A percentile compares a stretch with the other conserved stretches of the same genome.
Conservation (phyloP, 768 basidiomycete species). For the Postia placenta region DNA sequence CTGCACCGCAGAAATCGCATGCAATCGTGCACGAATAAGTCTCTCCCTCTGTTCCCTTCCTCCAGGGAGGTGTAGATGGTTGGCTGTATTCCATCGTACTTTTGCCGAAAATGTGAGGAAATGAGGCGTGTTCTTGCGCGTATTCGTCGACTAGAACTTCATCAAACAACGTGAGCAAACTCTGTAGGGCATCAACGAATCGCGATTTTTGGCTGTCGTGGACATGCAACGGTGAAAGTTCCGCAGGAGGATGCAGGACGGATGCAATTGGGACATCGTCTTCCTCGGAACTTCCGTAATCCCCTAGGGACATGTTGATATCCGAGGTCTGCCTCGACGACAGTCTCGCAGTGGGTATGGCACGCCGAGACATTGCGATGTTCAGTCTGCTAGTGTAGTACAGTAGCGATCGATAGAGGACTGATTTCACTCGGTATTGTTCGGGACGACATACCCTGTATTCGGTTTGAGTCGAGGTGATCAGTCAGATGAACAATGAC, state of each 20-base stretch:
- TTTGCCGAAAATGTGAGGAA: slow-evolving; percentile 16
- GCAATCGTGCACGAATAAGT: slow-evolving; percentile 21
- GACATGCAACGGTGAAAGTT: slow-evolving; percentile 4
- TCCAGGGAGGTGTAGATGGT: background rate
- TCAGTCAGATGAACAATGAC: slow-evolving; percentile 5
- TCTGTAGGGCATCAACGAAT: background rate
- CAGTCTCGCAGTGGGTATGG: background rate
- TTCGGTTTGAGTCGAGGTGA: background rate
- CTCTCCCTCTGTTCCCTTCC: background rate
- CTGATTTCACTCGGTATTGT: slow-evolving; percentile 68
- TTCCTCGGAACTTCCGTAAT: background rate
- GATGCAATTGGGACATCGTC: background rate
- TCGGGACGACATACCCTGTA: slow-evolving; percentile 74
- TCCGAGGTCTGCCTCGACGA: background rate
- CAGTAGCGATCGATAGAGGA: slow-evolving; percentile 49
- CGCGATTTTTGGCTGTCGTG: background rate
- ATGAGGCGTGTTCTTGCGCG: slow-evolving; percentile 12
- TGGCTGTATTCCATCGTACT: too few species aligned
- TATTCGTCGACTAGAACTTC: slow-evolving; percentile 18
- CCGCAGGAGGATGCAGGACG: too few species aligned
- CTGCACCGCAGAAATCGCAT: slow-evolving; percentile 80
- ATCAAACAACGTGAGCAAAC: slow-evolving; percentile 18
- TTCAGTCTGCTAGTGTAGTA: slow-evolving; percentile 25
- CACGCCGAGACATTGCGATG: background rate
- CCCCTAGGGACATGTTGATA: background rate